Conservation (phyloP, 805 yeast genomes). For the Barnettozyma wickerhamii region DNA sequence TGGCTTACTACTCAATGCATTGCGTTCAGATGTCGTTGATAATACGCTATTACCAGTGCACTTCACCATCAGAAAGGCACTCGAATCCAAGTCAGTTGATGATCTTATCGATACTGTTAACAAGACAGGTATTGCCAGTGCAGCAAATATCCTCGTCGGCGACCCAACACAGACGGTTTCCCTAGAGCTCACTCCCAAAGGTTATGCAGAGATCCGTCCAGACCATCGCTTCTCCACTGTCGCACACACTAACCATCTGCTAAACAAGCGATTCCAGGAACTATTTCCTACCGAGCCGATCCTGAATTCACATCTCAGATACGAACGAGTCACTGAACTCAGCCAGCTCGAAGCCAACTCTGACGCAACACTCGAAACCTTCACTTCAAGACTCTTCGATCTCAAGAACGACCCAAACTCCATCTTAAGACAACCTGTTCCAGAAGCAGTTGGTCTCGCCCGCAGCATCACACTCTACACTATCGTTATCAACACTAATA, state of each 20-base stretch:
- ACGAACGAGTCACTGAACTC: not conserved
- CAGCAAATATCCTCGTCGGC: constrained; percentile 23
- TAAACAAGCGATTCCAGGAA: constrained; percentile 5
- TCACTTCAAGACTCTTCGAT: constrained; percentile 22
- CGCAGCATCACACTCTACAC: constrained; percentile 19
- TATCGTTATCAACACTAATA: constrained; percentile 13
- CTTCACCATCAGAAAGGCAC: constrained; percentile 30
- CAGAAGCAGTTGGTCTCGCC: constrained; percentile 16
- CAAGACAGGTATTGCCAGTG: constrained; percentile 21
- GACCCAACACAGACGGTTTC: constrained; percentile 19
- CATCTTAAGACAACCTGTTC: constrained; percentile 18
- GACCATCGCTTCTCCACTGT: constrained; percentile 13
- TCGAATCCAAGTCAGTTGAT: constrained; percentile 25
- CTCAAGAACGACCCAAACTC: constrained; percentile 15
- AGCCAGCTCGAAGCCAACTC: constrained; percentile 8
- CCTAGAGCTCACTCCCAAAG: constrained; percentile 22
- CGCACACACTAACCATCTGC: constrained; percentile 25
- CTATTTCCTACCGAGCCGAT: constrained; percentile 14
- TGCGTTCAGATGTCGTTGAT: constrained; percentile 25
- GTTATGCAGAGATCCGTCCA: constrained; percentile 14
- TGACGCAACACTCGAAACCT: constrained; percentile 15
- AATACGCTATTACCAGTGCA: constrained; percentile 32
- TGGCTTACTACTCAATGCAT: constrained; percentile 22
- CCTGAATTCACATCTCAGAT: constrained; percentile 17
- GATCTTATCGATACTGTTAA: constrained; percentile 14